Conservation (phyloP, 768 basidiomycete species). For the Baorangia bicolor region DNA sequence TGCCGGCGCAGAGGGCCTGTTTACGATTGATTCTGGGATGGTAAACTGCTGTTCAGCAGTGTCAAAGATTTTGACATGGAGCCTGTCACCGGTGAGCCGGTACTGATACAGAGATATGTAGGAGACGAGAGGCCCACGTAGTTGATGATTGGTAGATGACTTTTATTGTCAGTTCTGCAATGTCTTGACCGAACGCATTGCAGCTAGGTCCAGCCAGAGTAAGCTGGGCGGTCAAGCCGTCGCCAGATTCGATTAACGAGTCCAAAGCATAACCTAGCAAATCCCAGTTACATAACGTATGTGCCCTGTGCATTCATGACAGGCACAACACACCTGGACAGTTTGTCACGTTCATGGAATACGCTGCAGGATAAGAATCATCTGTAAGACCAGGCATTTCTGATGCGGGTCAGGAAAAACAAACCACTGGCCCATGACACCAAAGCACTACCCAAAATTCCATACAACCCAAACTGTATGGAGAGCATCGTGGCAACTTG, state of each 20-base stretch:
- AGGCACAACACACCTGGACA: conserved; percentile 26
- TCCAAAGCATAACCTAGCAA: conserved; percentile 51
- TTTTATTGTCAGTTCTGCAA: conserved; percentile 54
- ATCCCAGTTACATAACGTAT: neutral
- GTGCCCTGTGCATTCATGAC: neutral
- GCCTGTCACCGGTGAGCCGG: conserved; percentile 33
- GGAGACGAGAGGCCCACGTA: conserved; percentile 34
- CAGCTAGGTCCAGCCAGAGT: conserved; percentile 54
- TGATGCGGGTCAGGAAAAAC: neutral
- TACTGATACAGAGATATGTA: neutral
- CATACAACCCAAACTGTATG: neutral
- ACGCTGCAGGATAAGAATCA: neutral
- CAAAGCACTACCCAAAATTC: neutral
- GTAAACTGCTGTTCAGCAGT: conserved; percentile 59
- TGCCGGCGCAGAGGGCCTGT: conserved; percentile 38
- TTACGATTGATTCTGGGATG: conserved; percentile 52
- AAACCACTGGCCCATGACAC: neutral
- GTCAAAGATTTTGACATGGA: conserved; percentile 68
- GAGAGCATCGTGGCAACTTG: neutral
- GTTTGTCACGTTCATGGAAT: conserved; percentile 27
- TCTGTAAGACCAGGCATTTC: neutral
- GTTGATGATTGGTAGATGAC: conserved; percentile 59
- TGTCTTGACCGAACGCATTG: conserved; percentile 62
- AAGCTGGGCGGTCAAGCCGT: conserved; percentile 54
- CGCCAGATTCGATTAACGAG: conserved; percentile 39